Evolutionary conservation across 1,284 basidiomycete genomes (phyloP).

Genomic region (Irpex sp.): DNA sequence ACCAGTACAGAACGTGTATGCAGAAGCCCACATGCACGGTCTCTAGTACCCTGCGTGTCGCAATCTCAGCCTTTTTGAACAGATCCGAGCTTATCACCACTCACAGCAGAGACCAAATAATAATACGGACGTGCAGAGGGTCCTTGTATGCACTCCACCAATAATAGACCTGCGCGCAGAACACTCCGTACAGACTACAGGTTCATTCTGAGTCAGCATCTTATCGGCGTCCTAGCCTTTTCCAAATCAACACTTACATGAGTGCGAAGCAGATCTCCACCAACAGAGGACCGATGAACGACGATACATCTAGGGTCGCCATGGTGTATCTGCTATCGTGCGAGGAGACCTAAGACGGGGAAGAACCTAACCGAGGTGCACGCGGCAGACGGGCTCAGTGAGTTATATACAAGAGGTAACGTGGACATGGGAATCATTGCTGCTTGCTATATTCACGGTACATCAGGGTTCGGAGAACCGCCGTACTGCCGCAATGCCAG

Average conservation of each 20-base stretch:
- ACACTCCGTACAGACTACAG: slow-evolving; percentile 1
- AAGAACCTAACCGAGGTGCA: background rate
- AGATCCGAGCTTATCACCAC: background rate
- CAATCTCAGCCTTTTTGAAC: background rate
- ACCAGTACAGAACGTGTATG: slow-evolving; percentile 2
- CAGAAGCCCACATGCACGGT: slow-evolving; percentile 2
- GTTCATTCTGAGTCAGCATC: background rate
- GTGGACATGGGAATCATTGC: background rate
- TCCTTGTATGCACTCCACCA: background rate
- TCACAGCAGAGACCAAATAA: background rate
- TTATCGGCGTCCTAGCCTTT: background rate
- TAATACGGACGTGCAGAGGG: background rate
- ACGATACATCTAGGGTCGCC: background rate
- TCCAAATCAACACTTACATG: background rate
- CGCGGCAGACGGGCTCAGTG: background rate
- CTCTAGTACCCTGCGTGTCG: background rate
- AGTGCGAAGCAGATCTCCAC: slow-evolving; percentile 1
- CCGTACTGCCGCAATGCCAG: background rate
- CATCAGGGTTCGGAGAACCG: background rate
- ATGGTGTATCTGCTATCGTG: background rate
- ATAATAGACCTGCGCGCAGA: slow-evolving; percentile 2
- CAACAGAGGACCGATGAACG: background rate
- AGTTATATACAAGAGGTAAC: background rate
- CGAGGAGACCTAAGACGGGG: background rate
- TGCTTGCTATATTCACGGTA: background rate